Percentiles rank a stretch among this genome's conserved stretches.
These are phyloP conservation scores for Ambrosiella cleistominuta DNA, from an alignment of 2,329 filamentous ascomycete species.

Conservation along the genomic window DNA sequence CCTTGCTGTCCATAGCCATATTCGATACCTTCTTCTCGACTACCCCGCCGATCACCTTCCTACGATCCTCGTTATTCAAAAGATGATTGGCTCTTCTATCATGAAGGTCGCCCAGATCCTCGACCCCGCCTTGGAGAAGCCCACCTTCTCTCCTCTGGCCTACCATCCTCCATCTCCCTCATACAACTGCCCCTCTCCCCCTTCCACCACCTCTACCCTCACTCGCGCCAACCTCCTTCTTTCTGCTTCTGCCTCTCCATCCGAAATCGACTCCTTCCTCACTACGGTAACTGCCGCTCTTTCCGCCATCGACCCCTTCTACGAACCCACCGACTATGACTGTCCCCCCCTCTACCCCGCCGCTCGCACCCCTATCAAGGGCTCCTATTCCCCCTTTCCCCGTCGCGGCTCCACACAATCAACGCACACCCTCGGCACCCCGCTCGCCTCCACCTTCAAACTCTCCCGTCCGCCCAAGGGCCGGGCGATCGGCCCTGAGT, in stretches of 20 bases:
- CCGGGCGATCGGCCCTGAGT: not conserved
- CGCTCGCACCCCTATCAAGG: constrained; percentile 18
- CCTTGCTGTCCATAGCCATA: constrained; percentile 32
- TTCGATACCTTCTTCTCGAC: constrained; percentile 40
- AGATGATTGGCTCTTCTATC: constrained; percentile 35
- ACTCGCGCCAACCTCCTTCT: constrained; percentile 40
- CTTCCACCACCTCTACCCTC: constrained; percentile 19
- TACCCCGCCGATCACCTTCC: constrained; percentile 39
- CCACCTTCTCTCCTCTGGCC: constrained; percentile 10
- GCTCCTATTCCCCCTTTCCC: constrained; percentile 20
- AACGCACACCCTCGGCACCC: constrained; percentile 2
- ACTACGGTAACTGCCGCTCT: constrained; percentile 33
- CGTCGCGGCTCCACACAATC: constrained; percentile 9
- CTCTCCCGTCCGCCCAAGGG: constrained; percentile 12
- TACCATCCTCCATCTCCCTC: constrained; percentile 16
- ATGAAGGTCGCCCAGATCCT: constrained; percentile 43
- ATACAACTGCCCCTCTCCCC: constrained; percentile 17
- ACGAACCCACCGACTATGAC: constrained; percentile 3
- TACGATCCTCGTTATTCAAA: constrained; percentile 39
- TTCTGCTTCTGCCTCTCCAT: constrained; percentile 33
- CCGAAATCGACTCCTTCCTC: constrained; percentile 37
- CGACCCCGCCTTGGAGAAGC: constrained; percentile 21
- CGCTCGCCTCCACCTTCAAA: constrained; percentile 5
- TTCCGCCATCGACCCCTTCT: constrained; percentile 22
- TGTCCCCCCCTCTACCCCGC: constrained; percentile 11